Evolutionary conservation across 345 rosid genomes (phyloP).

Genomic region (Pugionium dolabratum): DNA sequence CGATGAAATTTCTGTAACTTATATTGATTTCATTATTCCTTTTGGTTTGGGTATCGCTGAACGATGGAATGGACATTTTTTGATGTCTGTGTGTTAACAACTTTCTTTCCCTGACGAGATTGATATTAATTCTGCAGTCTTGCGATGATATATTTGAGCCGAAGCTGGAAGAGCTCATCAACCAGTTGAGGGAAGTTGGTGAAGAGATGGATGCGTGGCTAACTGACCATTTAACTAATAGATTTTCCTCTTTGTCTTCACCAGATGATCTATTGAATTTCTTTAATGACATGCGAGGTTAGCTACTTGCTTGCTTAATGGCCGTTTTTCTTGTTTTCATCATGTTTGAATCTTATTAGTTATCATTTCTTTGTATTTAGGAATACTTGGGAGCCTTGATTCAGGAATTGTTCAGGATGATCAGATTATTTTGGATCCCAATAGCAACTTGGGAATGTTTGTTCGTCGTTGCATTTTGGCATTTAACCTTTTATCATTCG

Average conservation of each 20-base stretch:
- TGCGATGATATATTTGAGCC: slow-evolving; percentile 84
- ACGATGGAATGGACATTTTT: not conserved
- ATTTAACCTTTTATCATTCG: slow-evolving; percentile 74
- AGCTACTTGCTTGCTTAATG: slow-evolving; percentile 25
- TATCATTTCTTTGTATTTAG: slow-evolving; percentile 41
- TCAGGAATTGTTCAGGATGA: slow-evolving; percentile 67
- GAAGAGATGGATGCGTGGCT: slow-evolving; percentile 66
- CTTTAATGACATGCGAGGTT: slow-evolving; percentile 82
- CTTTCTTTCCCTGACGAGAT: slow-evolving; percentile 16
- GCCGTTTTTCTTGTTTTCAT: not conserved
- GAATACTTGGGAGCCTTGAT: slow-evolving; percentile 72
- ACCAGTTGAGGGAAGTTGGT: slow-evolving; percentile 67
- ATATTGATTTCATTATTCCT: not conserved
- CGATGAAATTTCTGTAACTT: not conserved
- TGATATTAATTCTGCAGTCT: slow-evolving; percentile 51
- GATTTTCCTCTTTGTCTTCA: slow-evolving; percentile 63
- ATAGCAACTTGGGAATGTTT: slow-evolving; percentile 80
- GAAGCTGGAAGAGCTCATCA: slow-evolving; percentile 65
- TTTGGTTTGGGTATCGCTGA: not conserved
- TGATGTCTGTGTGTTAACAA: not conserved
- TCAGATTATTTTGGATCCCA: slow-evolving; percentile 83
- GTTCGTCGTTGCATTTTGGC: slow-evolving; percentile 87
- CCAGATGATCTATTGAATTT: slow-evolving; percentile 84
- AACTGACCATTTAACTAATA: slow-evolving; percentile 61
- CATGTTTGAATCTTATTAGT: slow-evolving; percentile 17